Evolutionary conservation across 1,284 basidiomycete genomes (phyloP).

Genomic region (Leccinum griseonigrum): DNA sequence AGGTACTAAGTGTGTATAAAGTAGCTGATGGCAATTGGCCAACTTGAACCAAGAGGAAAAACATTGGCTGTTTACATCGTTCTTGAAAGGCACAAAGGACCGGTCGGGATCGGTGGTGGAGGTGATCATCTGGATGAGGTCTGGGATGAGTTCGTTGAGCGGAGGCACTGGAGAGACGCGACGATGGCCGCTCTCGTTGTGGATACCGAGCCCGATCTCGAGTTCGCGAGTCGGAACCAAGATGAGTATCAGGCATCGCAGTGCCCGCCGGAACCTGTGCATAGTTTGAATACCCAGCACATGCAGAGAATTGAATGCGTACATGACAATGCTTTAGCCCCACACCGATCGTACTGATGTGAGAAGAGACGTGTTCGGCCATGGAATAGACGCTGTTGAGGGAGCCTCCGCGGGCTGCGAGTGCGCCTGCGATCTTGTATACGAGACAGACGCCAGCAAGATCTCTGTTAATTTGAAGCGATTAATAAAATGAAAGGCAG

Average conservation of each 20-base stretch:
- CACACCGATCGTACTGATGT: constrained; percentile 81
- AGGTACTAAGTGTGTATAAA: no score
- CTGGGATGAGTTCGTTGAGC: constrained; percentile 66
- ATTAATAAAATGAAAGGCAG: neutral
- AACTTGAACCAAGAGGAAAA: no score
- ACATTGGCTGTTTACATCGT: constrained; percentile 35
- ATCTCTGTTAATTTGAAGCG: constrained; percentile 47
- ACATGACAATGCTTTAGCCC: constrained; percentile 94
- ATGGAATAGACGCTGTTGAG: constrained; percentile 75
- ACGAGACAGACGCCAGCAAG: constrained; percentile 88
- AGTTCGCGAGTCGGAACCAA: constrained; percentile 60
- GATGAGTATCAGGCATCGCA: constrained; percentile 54
- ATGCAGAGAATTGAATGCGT: constrained; percentile 1
- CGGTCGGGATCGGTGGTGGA: constrained; percentile 78
- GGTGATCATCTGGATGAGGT: constrained; percentile 72
- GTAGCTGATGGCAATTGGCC: no score
- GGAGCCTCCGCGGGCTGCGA: constrained; percentile 68
- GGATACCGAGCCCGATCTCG: constrained; percentile 89
- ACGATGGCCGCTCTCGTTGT: constrained; percentile 85
- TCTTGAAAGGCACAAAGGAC: constrained; percentile 80
- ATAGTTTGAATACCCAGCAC: neutral
- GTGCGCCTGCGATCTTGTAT: constrained; percentile 88
- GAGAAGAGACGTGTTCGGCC: constrained; percentile 66
- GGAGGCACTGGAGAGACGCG: constrained; percentile 72
- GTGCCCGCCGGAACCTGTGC: constrained; percentile 74